Conservation (phyloP, 2,329 filamentous ascomycete genomes). For the Fusarium piperis region DNA sequence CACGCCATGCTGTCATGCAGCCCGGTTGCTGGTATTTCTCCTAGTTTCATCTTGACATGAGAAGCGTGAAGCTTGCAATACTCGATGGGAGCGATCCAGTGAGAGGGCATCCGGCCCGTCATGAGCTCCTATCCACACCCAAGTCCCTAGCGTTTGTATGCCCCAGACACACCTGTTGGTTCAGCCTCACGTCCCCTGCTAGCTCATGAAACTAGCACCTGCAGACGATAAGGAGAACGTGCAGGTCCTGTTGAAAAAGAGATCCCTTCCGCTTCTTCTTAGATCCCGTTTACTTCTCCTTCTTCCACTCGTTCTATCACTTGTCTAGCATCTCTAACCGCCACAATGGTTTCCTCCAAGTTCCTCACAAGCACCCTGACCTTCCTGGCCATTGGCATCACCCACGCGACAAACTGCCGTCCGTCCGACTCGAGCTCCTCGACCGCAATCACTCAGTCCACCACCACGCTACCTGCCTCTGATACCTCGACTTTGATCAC, state of each 20-base stretch:
- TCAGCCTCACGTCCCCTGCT: neutral
- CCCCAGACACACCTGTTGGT: neutral
- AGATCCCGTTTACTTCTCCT: neutral
- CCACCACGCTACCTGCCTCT: neutral
- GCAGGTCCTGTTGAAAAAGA: neutral
- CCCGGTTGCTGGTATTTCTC: neutral
- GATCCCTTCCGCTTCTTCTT: neutral
- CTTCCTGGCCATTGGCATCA: neutral
- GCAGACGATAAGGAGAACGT: neutral
- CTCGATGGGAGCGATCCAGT: neutral
- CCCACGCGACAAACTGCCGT: neutral
- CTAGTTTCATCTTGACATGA: neutral
- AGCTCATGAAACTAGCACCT: neutral
- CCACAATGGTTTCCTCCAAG: neutral
- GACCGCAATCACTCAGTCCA: neutral
- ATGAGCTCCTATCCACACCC: neutral
- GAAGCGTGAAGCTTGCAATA: neutral
- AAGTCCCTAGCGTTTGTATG: neutral
- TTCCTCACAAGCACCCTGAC: neutral
- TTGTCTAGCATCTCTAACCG: neutral
- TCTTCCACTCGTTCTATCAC: neutral
- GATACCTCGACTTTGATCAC: neutral
- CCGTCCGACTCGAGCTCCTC: neutral
- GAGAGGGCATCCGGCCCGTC: neutral
- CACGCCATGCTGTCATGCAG: neutral